Conservation (phyloP, 2,329 filamentous ascomycete genomes). For the Pseudonectria foliicola region DNA sequence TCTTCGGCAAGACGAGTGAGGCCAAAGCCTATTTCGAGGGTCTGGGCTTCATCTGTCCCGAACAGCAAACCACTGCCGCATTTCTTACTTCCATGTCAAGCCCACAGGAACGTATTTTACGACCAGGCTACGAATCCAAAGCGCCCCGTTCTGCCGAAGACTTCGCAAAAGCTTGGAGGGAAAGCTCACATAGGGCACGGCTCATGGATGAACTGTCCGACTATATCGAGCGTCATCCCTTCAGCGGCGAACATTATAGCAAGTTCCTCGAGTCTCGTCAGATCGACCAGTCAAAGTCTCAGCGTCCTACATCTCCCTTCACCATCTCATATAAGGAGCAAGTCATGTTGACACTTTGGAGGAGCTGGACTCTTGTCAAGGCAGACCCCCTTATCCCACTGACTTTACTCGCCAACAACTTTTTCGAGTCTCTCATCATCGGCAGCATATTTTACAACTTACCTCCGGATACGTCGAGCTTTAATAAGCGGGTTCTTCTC, state of each 20-base stretch:
- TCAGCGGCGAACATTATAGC: constrained; percentile 6
- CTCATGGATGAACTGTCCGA: constrained; percentile 18
- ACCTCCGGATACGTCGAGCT: constrained; percentile 32
- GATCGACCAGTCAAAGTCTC: constrained; percentile 20
- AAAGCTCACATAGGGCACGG: constrained; percentile 7
- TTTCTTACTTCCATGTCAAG: constrained; percentile 51
- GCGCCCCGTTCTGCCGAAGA: constrained; percentile 28
- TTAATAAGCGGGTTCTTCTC: constrained; percentile 37
- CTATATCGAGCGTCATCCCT: constrained; percentile 22
- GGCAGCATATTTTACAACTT: constrained; percentile 45
- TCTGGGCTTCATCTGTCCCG: constrained; percentile 53
- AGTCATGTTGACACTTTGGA: constrained; percentile 32
- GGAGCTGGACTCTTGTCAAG: constrained; percentile 30
- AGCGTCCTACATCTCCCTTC: constrained; percentile 39
- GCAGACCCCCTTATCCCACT: constrained; percentile 16
- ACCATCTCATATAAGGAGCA: constrained; percentile 40
- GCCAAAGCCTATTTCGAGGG: constrained; percentile 54
- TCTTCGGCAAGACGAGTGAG: constrained; percentile 48
- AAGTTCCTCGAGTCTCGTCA: constrained; percentile 13
- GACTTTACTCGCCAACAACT: constrained; percentile 25
- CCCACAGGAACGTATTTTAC: constrained; percentile 23
- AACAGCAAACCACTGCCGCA: constrained; percentile 55
- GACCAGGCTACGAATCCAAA: constrained; percentile 20
- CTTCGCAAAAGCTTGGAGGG: constrained; percentile 28
- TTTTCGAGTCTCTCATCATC: constrained; percentile 42